These are phyloP conservation scores for Verticillium longisporum DNA, from an alignment of 2,329 filamentous ascomycete species.

Conservation along the genomic window DNA sequence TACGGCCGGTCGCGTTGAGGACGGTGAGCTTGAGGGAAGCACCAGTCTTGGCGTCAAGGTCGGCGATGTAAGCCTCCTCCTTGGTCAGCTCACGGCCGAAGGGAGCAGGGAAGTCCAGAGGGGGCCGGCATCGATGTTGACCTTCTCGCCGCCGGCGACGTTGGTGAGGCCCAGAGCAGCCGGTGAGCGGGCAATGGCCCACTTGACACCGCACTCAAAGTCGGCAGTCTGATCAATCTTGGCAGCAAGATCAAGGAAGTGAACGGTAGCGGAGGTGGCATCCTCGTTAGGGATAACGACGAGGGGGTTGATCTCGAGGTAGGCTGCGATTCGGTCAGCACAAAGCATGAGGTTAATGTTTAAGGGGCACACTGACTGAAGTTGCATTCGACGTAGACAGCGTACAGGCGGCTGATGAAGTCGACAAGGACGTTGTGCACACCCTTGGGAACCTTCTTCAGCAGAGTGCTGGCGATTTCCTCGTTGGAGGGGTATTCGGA, in stretches of 20 bases:
- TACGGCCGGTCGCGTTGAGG: constrained; percentile 81
- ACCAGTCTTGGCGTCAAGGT: constrained; percentile 98
- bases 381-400: constrained; percentile 98
- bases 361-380: constrained; percentile 49
- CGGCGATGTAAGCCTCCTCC: constrained; percentile 98
- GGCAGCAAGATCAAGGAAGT: constrained; percentile 97
- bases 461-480: constrained; percentile 74
- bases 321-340: constrained; percentile 36
- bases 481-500: constrained; percentile 93
- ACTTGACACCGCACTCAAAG: constrained; percentile 98
- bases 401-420: constrained; percentile 97
- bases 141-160: constrained; percentile 61
- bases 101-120: constrained; percentile 97
- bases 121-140: constrained; percentile 95
- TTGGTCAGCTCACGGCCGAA: constrained; percentile 98
- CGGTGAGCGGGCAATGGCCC: constrained; percentile 91
- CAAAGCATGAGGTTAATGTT: not conserved
- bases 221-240: constrained; percentile 99
- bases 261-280: constrained; percentile 84
- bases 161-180: constrained; percentile 78
- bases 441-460: constrained; percentile 91
- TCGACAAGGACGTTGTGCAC: constrained; percentile 97
- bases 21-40: constrained; percentile 98
- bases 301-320: constrained; percentile 99
- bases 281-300: constrained; percentile 95